Base-by-base conservation (phyloP, 257 asterid genomes). In the Fraxinus cuspidata region DNA sequence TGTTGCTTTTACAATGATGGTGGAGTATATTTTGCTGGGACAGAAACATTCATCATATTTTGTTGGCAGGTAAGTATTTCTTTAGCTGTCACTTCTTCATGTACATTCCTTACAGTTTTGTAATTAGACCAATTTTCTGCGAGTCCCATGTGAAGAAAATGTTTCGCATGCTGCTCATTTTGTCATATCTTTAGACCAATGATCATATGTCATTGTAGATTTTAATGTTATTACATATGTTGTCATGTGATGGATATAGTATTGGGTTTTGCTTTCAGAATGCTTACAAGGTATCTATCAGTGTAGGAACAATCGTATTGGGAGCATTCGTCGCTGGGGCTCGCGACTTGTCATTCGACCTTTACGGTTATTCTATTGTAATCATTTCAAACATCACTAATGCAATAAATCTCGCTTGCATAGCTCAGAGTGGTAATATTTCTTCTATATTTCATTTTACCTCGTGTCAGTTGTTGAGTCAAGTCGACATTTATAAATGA, bases 261-360 rank as follows among this genome's bases (percentile, higher is more conserved):
- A 7, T 51, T 51, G 25, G 21, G 67, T n/a, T 58, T 58, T 23
- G 9, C 68, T 51, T 51, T 7, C 10, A 5, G 23, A 51, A 21
- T 60, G 67, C 69, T 65, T 32, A 51, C n/a, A 42, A 58, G 38
- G n/a, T 7, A 42, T 67, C 65, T 18, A 19, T 75, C 76, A 80
- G 83, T 75, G 83, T 80, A 80, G 83, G 72, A 53, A 34, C 77
- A 23, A 80, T 80, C 56, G 70, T 80, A 16, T 25, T 75, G 8
- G 80, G 80, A 3, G 83, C 83, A 32, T 75, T 80, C 19, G 40
- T 80, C 70, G 83, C 77, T 70, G 83, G 83, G 19, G 72, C 80
- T 60, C 58, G 77, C 6, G 83, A 80, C 80, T 73, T 75, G 58
- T 80, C 80, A 1, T 74, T 56, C 27, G 83, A 80, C 38, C 60